Percentiles rank a stretch among this genome's conserved stretches.
These are phyloP conservation scores for Quercus lobata DNA, from an alignment of 331 rosid genomes.

Conservation along the genomic window DNA sequence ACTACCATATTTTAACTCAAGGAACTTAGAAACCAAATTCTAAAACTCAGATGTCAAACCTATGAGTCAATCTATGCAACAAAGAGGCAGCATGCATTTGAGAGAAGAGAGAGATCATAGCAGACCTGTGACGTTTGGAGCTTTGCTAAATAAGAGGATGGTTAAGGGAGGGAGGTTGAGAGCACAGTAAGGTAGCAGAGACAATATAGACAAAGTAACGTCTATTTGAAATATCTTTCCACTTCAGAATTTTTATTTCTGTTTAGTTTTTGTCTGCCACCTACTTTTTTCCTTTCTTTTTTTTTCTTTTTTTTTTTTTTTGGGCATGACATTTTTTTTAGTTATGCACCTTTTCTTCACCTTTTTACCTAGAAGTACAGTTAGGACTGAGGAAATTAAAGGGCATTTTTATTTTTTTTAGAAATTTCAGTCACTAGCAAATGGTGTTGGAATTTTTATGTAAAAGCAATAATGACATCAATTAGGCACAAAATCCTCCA, in stretches of 20 bases:
- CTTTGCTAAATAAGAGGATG: neutral
- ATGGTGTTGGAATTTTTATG: neutral
- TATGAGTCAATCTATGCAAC: neutral
- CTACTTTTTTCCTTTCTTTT: conserved; percentile 25
- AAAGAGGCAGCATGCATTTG: neutral
- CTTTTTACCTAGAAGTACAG: neutral
- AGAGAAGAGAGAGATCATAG: neutral
- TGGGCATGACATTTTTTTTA: neutral
- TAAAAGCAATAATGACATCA: neutral
- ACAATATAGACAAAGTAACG: conserved; percentile 44
- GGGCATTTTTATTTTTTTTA: conserved; percentile 1
- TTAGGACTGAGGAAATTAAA: neutral
- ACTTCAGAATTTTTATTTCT: conserved; percentile 18
- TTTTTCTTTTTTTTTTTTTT: neutral
- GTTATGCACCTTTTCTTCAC: neutral
- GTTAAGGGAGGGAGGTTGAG: conserved; percentile 24
- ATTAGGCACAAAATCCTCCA: neutral
- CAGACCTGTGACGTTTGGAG: neutral
- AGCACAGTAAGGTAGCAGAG: conserved; percentile 31
- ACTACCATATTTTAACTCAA: neutral
- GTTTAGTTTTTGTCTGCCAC: conserved; percentile 37
- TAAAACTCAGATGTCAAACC: conserved; percentile 2
- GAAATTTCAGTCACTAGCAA: neutral
- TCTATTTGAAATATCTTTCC: conserved; percentile 39
- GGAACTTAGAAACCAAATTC: conserved; percentile 9